A percentile compares a stretch with the other conserved stretches of the same genome.
Evolutionary conservation across 768 basidiomycete species (phyloP).

Genomic region (Tricholoma sp.): DNA sequence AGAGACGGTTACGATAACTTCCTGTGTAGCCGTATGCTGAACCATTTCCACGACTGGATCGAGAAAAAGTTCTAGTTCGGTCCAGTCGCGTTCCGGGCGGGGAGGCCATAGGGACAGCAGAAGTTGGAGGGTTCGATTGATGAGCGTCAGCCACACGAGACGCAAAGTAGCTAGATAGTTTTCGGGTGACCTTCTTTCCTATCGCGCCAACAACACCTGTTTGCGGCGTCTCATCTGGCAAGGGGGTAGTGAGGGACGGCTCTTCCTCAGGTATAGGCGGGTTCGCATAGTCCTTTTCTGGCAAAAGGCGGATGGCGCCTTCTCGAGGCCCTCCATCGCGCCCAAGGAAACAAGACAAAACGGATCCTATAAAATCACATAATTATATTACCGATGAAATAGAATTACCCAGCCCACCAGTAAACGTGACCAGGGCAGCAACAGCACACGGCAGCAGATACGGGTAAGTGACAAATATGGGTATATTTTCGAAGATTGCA

Average conservation of each 20-base stretch:
- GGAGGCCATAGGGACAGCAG: slow-evolving; percentile 42
- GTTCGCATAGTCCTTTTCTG: slow-evolving; percentile 60
- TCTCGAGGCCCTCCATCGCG: slow-evolving; percentile 88
- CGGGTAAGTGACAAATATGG: slow-evolving; percentile 75
- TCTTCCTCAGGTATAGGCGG: slow-evolving; percentile 68
- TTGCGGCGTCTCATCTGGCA: slow-evolving; percentile 39
- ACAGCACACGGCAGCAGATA: slow-evolving; percentile 86
- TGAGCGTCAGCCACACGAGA: slow-evolving; percentile 42
- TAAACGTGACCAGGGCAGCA: slow-evolving; percentile 71
- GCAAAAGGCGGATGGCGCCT: slow-evolving; percentile 76
- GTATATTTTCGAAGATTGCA: slow-evolving; percentile 54
- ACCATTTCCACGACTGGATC: slow-evolving; percentile 60
- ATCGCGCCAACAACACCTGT: slow-evolving; percentile 36
- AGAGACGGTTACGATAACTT: slow-evolving; percentile 49
- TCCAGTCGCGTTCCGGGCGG: slow-evolving; percentile 33
- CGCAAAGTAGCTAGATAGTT: slow-evolving; percentile 57
- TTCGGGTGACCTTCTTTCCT: slow-evolving; percentile 45
- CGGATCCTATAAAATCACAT: slow-evolving; percentile 50
- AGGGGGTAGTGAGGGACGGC: slow-evolving; percentile 37
- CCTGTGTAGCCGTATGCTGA: slow-evolving; percentile 78
- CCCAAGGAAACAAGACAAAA: slow-evolving; percentile 85
- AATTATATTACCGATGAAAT: slow-evolving; percentile 3
- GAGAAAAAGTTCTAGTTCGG: slow-evolving; percentile 44
- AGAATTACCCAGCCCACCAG: slow-evolving; percentile 39
- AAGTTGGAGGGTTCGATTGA: slow-evolving; percentile 23